These are phyloP conservation scores for Metrosideros polymorpha DNA, from an alignment of 441 rosid species.

Conservation along the genomic window DNA sequence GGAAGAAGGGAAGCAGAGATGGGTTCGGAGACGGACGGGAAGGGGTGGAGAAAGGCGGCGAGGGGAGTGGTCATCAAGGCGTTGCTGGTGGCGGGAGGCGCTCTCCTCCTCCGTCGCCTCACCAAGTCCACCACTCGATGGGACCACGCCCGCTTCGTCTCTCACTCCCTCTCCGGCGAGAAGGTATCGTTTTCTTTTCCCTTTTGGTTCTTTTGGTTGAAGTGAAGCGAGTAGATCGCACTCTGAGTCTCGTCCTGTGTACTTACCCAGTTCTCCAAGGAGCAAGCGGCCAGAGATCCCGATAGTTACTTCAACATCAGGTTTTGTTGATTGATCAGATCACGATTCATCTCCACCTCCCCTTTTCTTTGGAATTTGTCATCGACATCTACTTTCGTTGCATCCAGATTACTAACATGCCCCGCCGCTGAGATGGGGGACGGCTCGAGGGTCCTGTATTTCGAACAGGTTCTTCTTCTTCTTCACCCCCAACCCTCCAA, in stretches of 20 bases:
- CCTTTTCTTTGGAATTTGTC: background rate
- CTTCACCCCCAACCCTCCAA: background rate
- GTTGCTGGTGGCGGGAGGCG: conserved; percentile 64
- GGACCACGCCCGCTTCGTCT: conserved; percentile 74
- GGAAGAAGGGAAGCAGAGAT: background rate
- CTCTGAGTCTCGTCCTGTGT: background rate
- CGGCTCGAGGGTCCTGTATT: conserved; percentile 77
- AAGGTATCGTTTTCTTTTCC: conserved; percentile 27
- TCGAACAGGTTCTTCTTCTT: conserved; percentile 54
- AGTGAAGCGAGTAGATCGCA: background rate
- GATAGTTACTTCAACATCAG: conserved; percentile 89
- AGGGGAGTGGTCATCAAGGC: conserved; percentile 62
- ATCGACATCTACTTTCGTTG: background rate
- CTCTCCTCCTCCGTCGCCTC: conserved; percentile 63
- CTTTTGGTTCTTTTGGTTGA: background rate
- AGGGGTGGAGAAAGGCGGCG: conserved; percentile 68
- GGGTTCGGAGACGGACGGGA: conserved; percentile 50
- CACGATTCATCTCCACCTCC: background rate
- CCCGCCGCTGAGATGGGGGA: conserved; percentile 90
- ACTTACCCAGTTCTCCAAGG: conserved; percentile 46
- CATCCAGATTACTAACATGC: conserved; percentile 63
- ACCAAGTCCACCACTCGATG: conserved; percentile 90
- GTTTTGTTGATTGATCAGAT: conserved; percentile 19
- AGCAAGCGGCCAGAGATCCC: conserved; percentile 86
- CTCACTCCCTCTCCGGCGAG: conserved; percentile 74